A percentile compares a stretch with the other conserved stretches of the same genome.
Evolutionary conservation across 495 filamentous ascomycete genomes (phyloP).

Genomic region (Hypoxylon lienhwacheense): DNA sequence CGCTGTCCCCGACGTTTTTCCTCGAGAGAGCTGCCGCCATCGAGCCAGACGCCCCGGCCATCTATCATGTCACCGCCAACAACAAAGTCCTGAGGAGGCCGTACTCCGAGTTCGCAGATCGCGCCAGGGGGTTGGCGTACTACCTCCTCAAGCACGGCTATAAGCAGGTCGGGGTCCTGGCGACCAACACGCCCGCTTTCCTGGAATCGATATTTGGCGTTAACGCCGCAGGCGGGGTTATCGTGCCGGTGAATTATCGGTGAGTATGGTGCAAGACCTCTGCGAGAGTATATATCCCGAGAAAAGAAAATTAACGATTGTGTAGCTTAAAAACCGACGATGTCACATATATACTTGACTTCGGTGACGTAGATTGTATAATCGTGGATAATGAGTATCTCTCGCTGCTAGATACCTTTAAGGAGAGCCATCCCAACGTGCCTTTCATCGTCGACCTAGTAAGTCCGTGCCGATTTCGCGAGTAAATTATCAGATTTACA

Average conservation of each 20-base stretch:
- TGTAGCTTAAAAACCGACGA: slow-evolving; percentile 78
- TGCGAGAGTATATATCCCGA: neutral
- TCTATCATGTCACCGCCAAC: slow-evolving; percentile 86
- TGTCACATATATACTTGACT: slow-evolving; percentile 85
- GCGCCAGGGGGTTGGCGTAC: slow-evolving; percentile 83
- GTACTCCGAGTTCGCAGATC: slow-evolving; percentile 80
- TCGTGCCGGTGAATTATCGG: slow-evolving; percentile 82
- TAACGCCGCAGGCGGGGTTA: slow-evolving; percentile 77
- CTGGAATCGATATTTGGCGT: slow-evolving; percentile 89
- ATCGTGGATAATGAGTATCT: slow-evolving; percentile 82
- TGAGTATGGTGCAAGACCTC: slow-evolving; percentile 12
- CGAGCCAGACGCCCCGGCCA: slow-evolving; percentile 84
- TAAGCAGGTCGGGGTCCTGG: slow-evolving; percentile 76
- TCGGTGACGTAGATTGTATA: slow-evolving; percentile 83
- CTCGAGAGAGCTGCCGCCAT: slow-evolving; percentile 84
- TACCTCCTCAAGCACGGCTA: slow-evolving; percentile 72
- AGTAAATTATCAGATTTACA: neutral
- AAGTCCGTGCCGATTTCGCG: slow-evolving; percentile 24
- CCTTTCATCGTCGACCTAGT: slow-evolving; percentile 72
- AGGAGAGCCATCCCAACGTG: slow-evolving; percentile 58
- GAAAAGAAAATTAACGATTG: neutral
- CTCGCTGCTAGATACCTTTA: slow-evolving; percentile 67
- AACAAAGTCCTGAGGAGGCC: slow-evolving; percentile 66
- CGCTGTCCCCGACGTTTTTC: slow-evolving; percentile 86
- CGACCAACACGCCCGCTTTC: slow-evolving; percentile 92